phyloP scores from a whole-genome alignment of 352 stramenopile species.

The Globisporangium cystogenes region DNA sequence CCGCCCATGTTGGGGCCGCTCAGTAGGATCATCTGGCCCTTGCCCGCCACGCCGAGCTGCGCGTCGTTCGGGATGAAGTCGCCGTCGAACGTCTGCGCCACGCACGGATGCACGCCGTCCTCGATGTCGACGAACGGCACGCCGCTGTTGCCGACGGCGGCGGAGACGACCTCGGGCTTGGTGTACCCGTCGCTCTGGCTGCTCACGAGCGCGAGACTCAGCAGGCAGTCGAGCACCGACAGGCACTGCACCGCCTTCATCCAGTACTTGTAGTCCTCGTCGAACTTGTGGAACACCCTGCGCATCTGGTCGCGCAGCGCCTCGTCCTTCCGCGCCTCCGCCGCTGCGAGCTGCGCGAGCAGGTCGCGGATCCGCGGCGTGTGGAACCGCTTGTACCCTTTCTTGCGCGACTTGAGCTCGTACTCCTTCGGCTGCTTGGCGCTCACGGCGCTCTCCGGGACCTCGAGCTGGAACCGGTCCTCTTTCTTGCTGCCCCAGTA shows the following conservation, averaged over 20 bases:
- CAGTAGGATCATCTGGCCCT: slow-evolving; percentile 88
- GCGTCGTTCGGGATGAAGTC: slow-evolving; percentile 99
- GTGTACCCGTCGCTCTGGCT: slow-evolving; percentile 91
- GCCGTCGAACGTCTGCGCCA: slow-evolving; percentile 74
- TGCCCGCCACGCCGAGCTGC: slow-evolving; percentile 66
- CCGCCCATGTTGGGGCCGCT: slow-evolving; percentile 98
- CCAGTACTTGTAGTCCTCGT: slow-evolving; percentile 92
- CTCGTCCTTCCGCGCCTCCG: slow-evolving; percentile 77
- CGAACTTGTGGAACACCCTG: slow-evolving; percentile 96
- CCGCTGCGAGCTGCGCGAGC: slow-evolving; percentile 62
- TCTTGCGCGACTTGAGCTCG: slow-evolving; percentile 91
- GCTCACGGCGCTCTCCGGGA: slow-evolving; percentile 76
- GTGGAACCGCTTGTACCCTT: slow-evolving; percentile 92
- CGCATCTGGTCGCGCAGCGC: slow-evolving; percentile 88
- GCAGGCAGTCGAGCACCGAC: slow-evolving; percentile 93
- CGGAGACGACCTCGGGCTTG: slow-evolving; percentile 88
- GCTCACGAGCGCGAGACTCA: slow-evolving; percentile 93
- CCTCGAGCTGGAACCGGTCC: slow-evolving; percentile 91
- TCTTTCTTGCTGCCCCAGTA: slow-evolving; percentile 96
- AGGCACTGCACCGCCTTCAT: slow-evolving; percentile 90
- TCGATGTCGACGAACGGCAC: slow-evolving; percentile 87
- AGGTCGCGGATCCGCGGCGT: slow-evolving; percentile 81
- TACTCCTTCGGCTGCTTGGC: slow-evolving; percentile 93
- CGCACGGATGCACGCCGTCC: slow-evolving; percentile 93
- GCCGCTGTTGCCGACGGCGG: slow-evolving; percentile 32